phyloP scores from a whole-genome alignment of 1,284 basidiomycete species.

The Pseudomicrostroma phylloplanum region DNA sequence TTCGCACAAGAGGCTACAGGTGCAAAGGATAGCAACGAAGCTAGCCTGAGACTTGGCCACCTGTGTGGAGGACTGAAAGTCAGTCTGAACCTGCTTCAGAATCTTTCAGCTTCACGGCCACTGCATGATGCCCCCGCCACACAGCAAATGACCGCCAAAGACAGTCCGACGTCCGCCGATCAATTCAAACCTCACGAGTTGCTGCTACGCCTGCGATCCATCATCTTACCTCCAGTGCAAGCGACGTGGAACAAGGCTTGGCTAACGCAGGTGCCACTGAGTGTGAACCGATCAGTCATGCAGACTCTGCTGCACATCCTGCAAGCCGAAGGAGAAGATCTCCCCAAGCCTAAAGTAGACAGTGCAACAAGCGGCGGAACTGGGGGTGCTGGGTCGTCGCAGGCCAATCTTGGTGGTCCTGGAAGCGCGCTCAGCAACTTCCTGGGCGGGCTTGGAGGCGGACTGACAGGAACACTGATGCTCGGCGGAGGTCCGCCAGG shows the following conservation, averaged over 20 bases:
- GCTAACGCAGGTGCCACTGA: slow-evolving; percentile 66
- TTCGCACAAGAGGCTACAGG: slow-evolving; percentile 51
- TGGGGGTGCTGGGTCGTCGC: slow-evolving; percentile 6
- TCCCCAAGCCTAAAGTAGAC: slow-evolving; percentile 17
- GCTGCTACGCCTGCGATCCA: slow-evolving; percentile 71
- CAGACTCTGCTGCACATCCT: slow-evolving; percentile 74
- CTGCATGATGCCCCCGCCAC: slow-evolving; percentile 83
- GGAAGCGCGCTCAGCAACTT: background rate
- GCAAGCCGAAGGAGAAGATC: slow-evolving; percentile 61
- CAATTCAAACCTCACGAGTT: slow-evolving; percentile 82
- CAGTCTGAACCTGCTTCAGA: slow-evolving; percentile 68
- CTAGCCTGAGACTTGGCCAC: slow-evolving; percentile 55
- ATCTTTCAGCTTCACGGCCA: slow-evolving; percentile 70
- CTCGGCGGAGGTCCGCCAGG: slow-evolving; percentile 4
- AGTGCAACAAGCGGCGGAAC: slow-evolving; percentile 12
- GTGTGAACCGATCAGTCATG: slow-evolving; percentile 60
- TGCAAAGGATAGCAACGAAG: slow-evolving; percentile 20
- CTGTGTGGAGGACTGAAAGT: slow-evolving; percentile 76
- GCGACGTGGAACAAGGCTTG: slow-evolving; percentile 77
- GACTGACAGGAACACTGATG: background rate
- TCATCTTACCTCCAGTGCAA: slow-evolving; percentile 64
- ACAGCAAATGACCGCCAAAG: slow-evolving; percentile 54
- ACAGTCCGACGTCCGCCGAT: slow-evolving; percentile 19
- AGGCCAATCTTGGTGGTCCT: background rate
- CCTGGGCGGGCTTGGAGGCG: slow-evolving; percentile 8